Evolutionary conservation across 2,329 filamentous ascomycete genomes (phyloP).

Genomic region (Aspergillus puulaauensis): DNA sequence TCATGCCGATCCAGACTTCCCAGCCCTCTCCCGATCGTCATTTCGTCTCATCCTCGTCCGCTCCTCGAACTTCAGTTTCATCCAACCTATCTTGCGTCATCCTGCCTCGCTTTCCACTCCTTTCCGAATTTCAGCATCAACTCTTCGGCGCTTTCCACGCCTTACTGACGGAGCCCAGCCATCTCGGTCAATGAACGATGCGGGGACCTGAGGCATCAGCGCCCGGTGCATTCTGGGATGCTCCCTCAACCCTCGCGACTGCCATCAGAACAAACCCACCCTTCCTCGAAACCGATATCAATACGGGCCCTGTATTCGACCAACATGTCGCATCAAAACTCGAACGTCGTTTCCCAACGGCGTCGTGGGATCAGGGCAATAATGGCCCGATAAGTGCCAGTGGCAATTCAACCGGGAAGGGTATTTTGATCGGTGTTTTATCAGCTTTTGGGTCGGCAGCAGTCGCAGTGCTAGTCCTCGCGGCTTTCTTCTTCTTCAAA

Average conservation of each 20-base stretch:
- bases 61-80: conserved; percentile 5
- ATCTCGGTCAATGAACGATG: conserved; percentile 38
- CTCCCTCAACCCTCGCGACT: conserved; percentile 35
- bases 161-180: conserved; percentile 7
- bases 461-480: conserved; percentile 75
- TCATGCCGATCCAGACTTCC: neutral
- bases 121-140: neutral
- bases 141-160: neutral
- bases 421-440: conserved; percentile 90
- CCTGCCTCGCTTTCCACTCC: neutral
- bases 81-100: conserved; percentile 1
- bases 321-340: conserved; percentile 28
- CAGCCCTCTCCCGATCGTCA: conserved; percentile 14
- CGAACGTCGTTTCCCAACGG: conserved; percentile 38
- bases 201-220: conserved; percentile 41
- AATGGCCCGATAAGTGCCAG: conserved; percentile 30
- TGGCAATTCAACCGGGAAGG: conserved; percentile 59
- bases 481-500: conserved; percentile 88
- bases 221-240: conserved; percentile 34
- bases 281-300: conserved; percentile 24
- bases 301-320: conserved; percentile 15
- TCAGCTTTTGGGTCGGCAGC: conserved; percentile 91
- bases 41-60: conserved; percentile 7
- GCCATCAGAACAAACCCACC: conserved; percentile 30
- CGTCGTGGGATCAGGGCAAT: conserved; percentile 23